phyloP scores from a whole-genome alignment of 169 alveolate species.

The Eimeria acervulina region DNA sequence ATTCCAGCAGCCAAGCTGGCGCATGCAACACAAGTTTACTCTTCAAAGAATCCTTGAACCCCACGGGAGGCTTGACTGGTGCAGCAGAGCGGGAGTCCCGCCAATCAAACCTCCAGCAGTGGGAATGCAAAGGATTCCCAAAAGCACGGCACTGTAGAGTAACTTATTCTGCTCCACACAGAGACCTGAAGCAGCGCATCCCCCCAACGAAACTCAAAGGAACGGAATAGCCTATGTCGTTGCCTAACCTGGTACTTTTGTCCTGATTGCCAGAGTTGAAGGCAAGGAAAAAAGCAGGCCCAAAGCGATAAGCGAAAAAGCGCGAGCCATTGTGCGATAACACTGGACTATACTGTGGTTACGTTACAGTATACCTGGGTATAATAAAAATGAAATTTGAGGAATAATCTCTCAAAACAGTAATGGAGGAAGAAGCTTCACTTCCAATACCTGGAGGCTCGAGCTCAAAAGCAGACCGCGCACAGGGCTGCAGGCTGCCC shows the following conservation, averaged over 20 bases:
- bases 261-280: slow-evolving; percentile 7
- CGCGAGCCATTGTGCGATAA: slow-evolving; percentile 57
- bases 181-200: not conserved
- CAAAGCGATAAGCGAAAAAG: slow-evolving; percentile 24
- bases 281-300: slow-evolving; percentile 63
- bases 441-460: not conserved
- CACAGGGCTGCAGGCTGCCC: slow-evolving; percentile 44
- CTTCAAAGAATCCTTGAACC: not conserved
- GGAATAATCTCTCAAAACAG: not conserved
- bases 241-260: slow-evolving; percentile 43
- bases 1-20: too few species aligned
- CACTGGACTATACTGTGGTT: not conserved
- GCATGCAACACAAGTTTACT: too few species aligned
- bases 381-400: not conserved
- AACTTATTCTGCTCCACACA: not conserved
- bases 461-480: slow-evolving; percentile 41
- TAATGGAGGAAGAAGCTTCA: not conserved
- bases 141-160: not conserved
- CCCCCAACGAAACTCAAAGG: not conserved
- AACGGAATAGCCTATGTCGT: not conserved
- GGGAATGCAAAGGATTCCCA: not conserved
- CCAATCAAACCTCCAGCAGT: not conserved
- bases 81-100: too few species aligned
- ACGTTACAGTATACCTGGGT: not conserved
- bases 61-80: not conserved